phyloP scores from a whole-genome alignment of 768 basidiomycete genomes.

The Neoboletus brunneissimus region DNA sequence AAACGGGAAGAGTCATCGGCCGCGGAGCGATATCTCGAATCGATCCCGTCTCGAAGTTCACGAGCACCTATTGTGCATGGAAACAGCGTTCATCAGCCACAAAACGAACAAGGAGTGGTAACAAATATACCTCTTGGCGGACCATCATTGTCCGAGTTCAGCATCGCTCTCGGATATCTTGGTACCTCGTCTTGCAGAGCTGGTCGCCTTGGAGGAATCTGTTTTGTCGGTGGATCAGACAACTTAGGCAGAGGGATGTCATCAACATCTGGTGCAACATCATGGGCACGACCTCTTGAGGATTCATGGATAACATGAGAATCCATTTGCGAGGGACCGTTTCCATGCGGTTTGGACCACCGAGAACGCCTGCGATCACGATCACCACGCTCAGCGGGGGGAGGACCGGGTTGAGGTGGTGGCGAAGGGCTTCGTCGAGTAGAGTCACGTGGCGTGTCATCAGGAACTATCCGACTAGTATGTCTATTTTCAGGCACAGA shows the following conservation, averaged over 20 bases:
- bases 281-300: constrained; percentile 21
- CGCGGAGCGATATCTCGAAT: constrained; percentile 17
- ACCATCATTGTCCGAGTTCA: constrained; percentile 23
- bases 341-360: constrained; percentile 13
- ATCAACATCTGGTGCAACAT: constrained; percentile 29
- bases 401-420: constrained; percentile 2
- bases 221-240: constrained; percentile 18
- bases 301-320: constrained; percentile 18
- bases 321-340: constrained; percentile 14
- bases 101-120: neutral
- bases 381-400: constrained; percentile 11
- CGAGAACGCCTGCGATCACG: constrained; percentile 14
- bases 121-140: constrained; percentile 11
- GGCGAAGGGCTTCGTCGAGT: constrained; percentile 16
- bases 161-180: constrained; percentile 39
- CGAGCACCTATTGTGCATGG: constrained; percentile 8
- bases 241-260: constrained; percentile 20
- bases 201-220: constrained; percentile 14
- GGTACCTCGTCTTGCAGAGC: constrained; percentile 27
- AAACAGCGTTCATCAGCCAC: neutral
- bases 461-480: neutral
- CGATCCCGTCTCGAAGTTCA: constrained; percentile 19
- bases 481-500: constrained; percentile 9
- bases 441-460: constrained; percentile 7
- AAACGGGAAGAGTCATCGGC: constrained; percentile 18